Evolutionary conservation across 179 eudicot genomes (phyloP), one percentile per base, ranked within the genome.

Genomic region (Sideroxylon spinosum): DNA sequence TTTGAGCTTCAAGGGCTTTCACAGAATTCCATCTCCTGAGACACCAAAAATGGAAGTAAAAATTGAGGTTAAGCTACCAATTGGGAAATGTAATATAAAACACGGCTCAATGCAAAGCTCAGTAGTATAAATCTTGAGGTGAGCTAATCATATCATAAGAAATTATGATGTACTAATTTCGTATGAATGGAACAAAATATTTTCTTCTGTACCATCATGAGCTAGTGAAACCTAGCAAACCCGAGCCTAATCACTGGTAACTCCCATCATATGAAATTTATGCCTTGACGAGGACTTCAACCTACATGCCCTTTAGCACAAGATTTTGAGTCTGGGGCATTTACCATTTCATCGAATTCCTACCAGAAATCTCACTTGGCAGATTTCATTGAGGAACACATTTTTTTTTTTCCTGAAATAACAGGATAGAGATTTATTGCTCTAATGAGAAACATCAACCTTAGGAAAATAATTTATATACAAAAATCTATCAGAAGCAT

Each of bases 1-100:
- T n/a, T n/a, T 48, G 22, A 25, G 10, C 63, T 26, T 66, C n/a
- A 76, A 52, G 80, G 80, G 75, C 80, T 78, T 37, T 78, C 80
- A 48, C 67, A 68, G 63, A 78, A 78, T 71, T 78, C 80, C 80
- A 78, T 78, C 57, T 78, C 80, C 80, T 78, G 75, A 57, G 48
- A 57, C 55, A 68, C 74, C 67, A 37, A 68, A 53, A 10, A 57
- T n/a, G 11, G 20, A 49, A 19, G n/a, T 66, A 68, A 68, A 44
- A 53, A 44, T 11, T 19, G 37, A 10, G 32, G 28, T 13, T 37
- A 7, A 75, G 53, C 29, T 7, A 61, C 68, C 61, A 25, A 60
- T 16, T 14, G 19, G 46, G 49, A 73, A 73, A 73, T 28, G 8
- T 29, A 28, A 53, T 3, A 55, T 19, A 26, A 55, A 2, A 7